Conservation (phyloP, 352 stramenopile species). For the Phytopythium chamaehyphon region DNA sequence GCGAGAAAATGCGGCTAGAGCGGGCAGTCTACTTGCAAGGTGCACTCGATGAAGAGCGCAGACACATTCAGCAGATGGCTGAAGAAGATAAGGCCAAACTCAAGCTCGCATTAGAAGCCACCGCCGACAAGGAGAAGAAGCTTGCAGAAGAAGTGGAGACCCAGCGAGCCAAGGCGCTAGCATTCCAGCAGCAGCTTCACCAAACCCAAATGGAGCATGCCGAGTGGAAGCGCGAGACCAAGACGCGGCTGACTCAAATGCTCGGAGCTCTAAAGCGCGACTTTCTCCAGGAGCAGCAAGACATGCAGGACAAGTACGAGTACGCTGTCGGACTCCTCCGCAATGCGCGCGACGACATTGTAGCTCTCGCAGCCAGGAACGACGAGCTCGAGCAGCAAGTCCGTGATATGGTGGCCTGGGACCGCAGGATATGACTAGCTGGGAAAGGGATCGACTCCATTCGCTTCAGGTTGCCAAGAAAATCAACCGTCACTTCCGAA, state of each 20-base stretch:
- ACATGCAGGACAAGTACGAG: constrained; percentile 48
- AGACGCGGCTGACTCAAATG: constrained; percentile 41
- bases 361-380: constrained; percentile 47
- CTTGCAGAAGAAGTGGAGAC: constrained; percentile 66
- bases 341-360: constrained; percentile 62
- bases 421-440: constrained; percentile 8
- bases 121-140: constrained; percentile 76
- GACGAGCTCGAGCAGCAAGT: constrained; percentile 48
- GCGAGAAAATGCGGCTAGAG: constrained; percentile 79
- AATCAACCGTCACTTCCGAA: no score
- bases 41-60: constrained; percentile 60
- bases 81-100: constrained; percentile 59
- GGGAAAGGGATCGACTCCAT: not conserved
- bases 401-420: constrained; percentile 27
- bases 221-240: constrained; percentile 48
- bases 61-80: constrained; percentile 46
- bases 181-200: constrained; percentile 58
- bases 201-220: constrained; percentile 48
- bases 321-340: constrained; percentile 46
- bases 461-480: not conserved
- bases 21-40: constrained; percentile 54
- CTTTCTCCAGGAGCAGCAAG: constrained; percentile 39
- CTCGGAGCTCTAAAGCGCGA: constrained; percentile 46
- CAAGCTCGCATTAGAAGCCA: constrained; percentile 36
- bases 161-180: constrained; percentile 41